A percentile compares a stretch with the other conserved stretches of the same genome.
These are phyloP conservation scores for Colletotrichum incanum DNA, from an alignment of 2,329 filamentous ascomycete species.

Conservation along the genomic window DNA sequence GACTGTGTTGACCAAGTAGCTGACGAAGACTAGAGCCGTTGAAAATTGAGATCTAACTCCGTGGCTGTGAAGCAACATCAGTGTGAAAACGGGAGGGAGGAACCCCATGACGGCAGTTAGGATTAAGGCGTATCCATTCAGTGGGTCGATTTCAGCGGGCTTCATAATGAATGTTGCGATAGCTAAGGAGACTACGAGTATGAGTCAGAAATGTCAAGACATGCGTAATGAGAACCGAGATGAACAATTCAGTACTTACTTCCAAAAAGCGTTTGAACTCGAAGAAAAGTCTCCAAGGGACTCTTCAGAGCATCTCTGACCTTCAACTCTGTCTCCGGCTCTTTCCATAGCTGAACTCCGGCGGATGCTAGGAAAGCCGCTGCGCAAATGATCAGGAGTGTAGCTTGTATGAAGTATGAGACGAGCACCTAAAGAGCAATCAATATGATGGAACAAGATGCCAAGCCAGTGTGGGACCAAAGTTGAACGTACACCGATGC, in stretches of 20 bases:
- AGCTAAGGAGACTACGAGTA: background rate
- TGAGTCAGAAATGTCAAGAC: background rate
- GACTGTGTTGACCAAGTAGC: background rate
- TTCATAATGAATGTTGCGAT: slow-evolving; percentile 8
- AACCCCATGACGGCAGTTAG: slow-evolving; percentile 1
- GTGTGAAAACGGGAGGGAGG: background rate
- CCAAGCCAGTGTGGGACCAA: background rate
- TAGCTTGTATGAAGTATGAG: background rate
- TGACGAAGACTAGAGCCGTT: background rate
- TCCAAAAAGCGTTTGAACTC: slow-evolving; percentile 11
- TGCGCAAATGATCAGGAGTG: background rate
- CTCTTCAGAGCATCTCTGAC: background rate
- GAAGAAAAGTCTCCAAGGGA: background rate
- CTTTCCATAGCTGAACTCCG: background rate
- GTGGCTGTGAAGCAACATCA: slow-evolving; percentile 18
- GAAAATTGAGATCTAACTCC: slow-evolving; percentile 6
- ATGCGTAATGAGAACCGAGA: background rate
- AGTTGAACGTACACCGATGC: background rate
- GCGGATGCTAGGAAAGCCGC: background rate
- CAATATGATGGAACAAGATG: background rate
- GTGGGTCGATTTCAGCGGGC: slow-evolving; percentile 5
- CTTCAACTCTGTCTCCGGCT: background rate
- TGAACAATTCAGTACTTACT: background rate
- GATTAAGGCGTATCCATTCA: slow-evolving; percentile 8
- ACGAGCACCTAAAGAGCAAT: background rate